Evolutionary conservation across 2,329 filamentous ascomycete species (phyloP), one percentile per base, ranked within the genome.

Genomic region (Chrysoporthe puriensis): DNA sequence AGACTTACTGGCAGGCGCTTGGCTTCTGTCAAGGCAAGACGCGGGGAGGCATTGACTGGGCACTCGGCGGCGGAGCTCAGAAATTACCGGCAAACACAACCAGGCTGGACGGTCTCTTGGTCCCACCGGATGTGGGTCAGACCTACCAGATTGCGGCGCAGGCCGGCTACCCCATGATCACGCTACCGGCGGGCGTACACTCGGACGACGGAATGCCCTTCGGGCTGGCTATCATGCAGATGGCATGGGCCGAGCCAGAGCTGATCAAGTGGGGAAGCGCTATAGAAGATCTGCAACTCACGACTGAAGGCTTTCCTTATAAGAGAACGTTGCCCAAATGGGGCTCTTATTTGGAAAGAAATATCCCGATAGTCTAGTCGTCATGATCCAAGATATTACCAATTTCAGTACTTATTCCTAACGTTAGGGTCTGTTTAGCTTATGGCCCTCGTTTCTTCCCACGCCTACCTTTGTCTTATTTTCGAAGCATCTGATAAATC

Each of bases 121-220:
- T 92, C 0, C 91, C 91, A 5, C 83, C 90, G 0, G 87, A 91
- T 73, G 88, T 90, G 3, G 90, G 85, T 0, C 89, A 91, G 75
- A 86, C 86, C 4, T 88, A 88, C 70, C 88, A 92, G 77, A 86
- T 92, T 68, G 88, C 90, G 0, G 91, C 91, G 0, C 90, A 93
- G 77, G 91, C 91, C 5, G 90, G 91, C 0, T 94, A 93, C 74
- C 91, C 91, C 0, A 84, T 91, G 74, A 82, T 93, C 62, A 92
- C 90, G 0, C 75, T 94, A 1, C 91, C 91, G 0, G 88, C 84
- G 0, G 88, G 88, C 1, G 79, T 87, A 6, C 81, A 85, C 71
- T 71, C 77, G 9, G 78, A 75, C 14, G 84, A 83, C 3, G 86
- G 86, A 7, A 88, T 90, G 85, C 87, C 87, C 0, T 88, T 88